Evolutionary conservation across 257 asterid genomes (phyloP), one percentile per base, ranked within the genome.

Genomic region (Leptodermis oblonga): DNA sequence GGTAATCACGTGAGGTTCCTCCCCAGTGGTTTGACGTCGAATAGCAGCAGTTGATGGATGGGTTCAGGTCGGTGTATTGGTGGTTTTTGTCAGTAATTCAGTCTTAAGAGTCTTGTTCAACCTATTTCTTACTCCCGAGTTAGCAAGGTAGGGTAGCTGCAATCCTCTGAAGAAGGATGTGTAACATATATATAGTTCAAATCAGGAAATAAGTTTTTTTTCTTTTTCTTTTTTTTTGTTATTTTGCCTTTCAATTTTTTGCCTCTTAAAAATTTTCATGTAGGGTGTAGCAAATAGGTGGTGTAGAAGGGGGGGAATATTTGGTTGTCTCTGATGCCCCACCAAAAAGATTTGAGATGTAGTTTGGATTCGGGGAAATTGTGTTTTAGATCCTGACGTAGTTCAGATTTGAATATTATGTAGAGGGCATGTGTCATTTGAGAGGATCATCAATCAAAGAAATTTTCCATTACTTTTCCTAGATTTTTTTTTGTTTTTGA

Each of bases 141-240:
- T 84, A 83, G 88, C n/a, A 81, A 69, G 86, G 92, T 88, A 86
- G 96, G 79, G 79, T 73, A 82, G 81, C 76, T 76, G 80, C 77
- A 77, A 80, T 82, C 90, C 93, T 83, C 61, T 73, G 43, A 62
- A 59, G 76, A 71, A 75, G 92, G 87, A 80, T 88, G 74, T 90
- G 97, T 90, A 86, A 78, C 92, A 81, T 86, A 83, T 84, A 78
- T 76, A 85, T 88, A 85, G 92, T 71, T 79, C 82, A 77, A 72
- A 79, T 80, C 88, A 82, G 88, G 87, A 82, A 82, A 88, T 80
- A 83, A 85, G 83, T 70, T 79, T 80, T 76, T 54, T 5, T 46
- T 13, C 18, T 58, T 76, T 71, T 46, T 79, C n/a, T 79, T 80
- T 76, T 54, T 5, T 46, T 13, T 30, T 58, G 74, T 71, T 46